A percentile compares a stretch with the other conserved stretches of the same genome.
Conservation (phyloP, 106 monocot species). For the Chionographis japonica region DNA sequence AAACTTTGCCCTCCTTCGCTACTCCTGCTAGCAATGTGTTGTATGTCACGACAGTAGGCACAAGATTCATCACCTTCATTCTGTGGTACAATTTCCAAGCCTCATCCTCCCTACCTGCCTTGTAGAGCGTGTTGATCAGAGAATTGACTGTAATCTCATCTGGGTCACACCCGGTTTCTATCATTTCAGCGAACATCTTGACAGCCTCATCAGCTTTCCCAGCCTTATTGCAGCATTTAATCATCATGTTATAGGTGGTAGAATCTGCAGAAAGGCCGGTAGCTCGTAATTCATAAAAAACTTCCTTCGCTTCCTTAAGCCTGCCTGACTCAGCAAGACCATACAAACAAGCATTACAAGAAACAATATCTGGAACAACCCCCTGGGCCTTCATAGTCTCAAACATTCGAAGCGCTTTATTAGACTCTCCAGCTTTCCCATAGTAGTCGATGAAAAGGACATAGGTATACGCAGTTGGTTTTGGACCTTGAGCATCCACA, state of each 20-base stretch:
- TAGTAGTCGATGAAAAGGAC: slow-evolving; percentile 87
- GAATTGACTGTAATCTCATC: slow-evolving; percentile 78
- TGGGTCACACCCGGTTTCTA: slow-evolving; percentile 35
- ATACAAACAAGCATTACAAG: slow-evolving; percentile 82
- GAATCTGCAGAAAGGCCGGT: slow-evolving; percentile 75
- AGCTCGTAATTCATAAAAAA: slow-evolving; percentile 55
- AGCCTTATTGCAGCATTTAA: slow-evolving; percentile 76
- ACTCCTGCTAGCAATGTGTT: slow-evolving; percentile 79
- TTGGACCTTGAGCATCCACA: slow-evolving; percentile 48
- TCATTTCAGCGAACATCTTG: slow-evolving; percentile 62
- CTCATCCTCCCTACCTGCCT: slow-evolving; percentile 62
- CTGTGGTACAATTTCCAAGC: slow-evolving; percentile 70
- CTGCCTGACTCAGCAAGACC: slow-evolving; percentile 66
- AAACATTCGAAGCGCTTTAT: slow-evolving; percentile 55
- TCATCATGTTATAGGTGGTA: slow-evolving; percentile 87
- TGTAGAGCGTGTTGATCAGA: slow-evolving; percentile 76
- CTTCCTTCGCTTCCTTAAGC: slow-evolving; percentile 51
- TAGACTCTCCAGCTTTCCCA: slow-evolving; percentile 56
- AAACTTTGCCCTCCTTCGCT: slow-evolving; percentile 59
- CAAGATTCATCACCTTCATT: slow-evolving; percentile 68
- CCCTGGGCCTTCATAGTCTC: slow-evolving; percentile 66
- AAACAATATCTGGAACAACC: slow-evolving; percentile 75
- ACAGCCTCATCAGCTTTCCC: slow-evolving; percentile 67
- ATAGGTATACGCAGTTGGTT: slow-evolving; percentile 57
- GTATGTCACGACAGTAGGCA: slow-evolving; percentile 76